These are phyloP conservation scores for Phaeosphaeriaceae sp. DNA, from an alignment of 2,329 filamentous ascomycete species.

Conservation along the genomic window DNA sequence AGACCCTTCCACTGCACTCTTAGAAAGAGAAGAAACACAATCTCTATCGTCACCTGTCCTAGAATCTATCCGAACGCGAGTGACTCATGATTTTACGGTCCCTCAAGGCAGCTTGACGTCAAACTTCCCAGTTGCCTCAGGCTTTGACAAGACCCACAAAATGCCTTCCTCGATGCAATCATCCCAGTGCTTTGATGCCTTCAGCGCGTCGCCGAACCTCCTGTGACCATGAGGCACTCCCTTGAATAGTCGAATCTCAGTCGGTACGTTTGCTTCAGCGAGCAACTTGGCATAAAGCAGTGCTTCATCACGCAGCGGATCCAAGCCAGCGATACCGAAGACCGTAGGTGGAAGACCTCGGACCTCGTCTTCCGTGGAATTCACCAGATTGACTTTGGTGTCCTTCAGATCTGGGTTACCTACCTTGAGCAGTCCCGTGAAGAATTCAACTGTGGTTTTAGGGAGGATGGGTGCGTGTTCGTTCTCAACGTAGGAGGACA, in stretches of 20 bases:
- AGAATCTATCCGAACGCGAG: background rate
- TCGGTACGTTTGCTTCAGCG: conserved; percentile 57
- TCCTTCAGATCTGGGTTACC: conserved; percentile 33
- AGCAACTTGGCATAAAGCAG: conserved; percentile 56
- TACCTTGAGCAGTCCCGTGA: conserved; percentile 28
- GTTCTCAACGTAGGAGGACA: conserved; percentile 52
- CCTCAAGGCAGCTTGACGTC: conserved; percentile 37
- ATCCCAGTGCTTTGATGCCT: conserved; percentile 53
- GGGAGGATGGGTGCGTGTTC: conserved; percentile 59
- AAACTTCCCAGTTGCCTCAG: conserved; percentile 40
- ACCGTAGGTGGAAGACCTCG: conserved; percentile 55
- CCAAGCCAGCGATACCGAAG: conserved; percentile 59
- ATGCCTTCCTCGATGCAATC: conserved; percentile 54
- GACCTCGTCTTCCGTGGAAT: conserved; percentile 47
- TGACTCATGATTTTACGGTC: too few species aligned
- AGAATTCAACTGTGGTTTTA: conserved; percentile 45
- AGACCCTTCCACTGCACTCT: background rate
- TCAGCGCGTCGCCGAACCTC: conserved; percentile 53
- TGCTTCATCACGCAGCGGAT: conserved; percentile 59
- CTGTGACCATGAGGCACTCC: conserved; percentile 63
- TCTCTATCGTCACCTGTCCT: background rate
- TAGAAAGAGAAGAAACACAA: background rate
- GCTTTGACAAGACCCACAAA: conserved; percentile 50
- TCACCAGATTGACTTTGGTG: conserved; percentile 39
- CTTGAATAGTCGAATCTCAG: conserved; percentile 57